A percentile compares a stretch with the other conserved stretches of the same genome.
These are phyloP conservation scores for Murraya paniculata DNA, from an alignment of 345 rosid genomes.

Conservation along the genomic window DNA sequence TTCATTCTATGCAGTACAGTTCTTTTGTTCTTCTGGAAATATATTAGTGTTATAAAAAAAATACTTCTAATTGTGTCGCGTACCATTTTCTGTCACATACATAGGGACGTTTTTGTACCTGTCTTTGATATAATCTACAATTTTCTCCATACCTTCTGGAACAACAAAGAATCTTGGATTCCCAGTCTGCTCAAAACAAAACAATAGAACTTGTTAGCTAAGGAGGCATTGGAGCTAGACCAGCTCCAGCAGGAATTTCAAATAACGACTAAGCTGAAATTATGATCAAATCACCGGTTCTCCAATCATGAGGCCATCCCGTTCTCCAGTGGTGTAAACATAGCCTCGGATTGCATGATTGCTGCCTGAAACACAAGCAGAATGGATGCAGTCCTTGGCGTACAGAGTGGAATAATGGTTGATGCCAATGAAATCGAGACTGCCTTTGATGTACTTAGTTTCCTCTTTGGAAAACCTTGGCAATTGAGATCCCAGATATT, in stretches of 20 bases:
- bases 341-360: slow-evolving; percentile 37
- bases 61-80: not conserved
- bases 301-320: slow-evolving; percentile 35
- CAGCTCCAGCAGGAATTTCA: no score
- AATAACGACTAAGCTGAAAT: not conserved
- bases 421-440: slow-evolving; percentile 45
- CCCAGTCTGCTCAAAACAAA: slow-evolving; percentile 26
- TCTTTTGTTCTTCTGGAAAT: not conserved
- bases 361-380: slow-evolving; percentile 29
- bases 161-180: slow-evolving; percentile 34
- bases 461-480: slow-evolving; percentile 35
- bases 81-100: slow-evolving; percentile 45
- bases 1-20: not conserved
- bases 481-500: slow-evolving; percentile 30
- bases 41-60: not conserved
- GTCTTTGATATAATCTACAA: slow-evolving; percentile 27
- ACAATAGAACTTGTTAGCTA: not conserved
- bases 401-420: slow-evolving; percentile 43
- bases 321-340: slow-evolving; percentile 34
- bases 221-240: not conserved
- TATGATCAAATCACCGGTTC: slow-evolving; percentile 20
- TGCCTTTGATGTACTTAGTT: slow-evolving; percentile 32
- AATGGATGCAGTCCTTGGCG: slow-evolving; percentile 47
- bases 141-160: slow-evolving; percentile 47
- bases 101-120: slow-evolving; percentile 48